Base-by-base conservation (phyloP, 2,329 filamentous ascomycete genomes). In the Tolypocladium tundrense region DNA sequence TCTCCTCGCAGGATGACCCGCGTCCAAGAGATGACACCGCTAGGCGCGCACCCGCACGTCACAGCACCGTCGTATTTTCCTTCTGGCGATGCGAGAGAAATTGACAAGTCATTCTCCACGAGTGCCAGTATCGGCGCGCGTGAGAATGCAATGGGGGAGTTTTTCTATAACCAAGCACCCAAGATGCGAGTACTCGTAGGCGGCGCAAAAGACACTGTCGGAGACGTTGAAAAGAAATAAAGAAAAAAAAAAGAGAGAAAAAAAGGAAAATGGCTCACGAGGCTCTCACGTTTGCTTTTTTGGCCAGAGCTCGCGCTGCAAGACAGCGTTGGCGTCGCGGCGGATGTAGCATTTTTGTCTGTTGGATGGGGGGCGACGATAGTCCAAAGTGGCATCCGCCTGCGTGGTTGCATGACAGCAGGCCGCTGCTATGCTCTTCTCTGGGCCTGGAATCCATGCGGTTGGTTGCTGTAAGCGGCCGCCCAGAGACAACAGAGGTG, bases 51-150 rank as follows among this genome's bases (percentile, higher is more conserved):
- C 19, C 4, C 31, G 16, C 19, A 35, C 48, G 48, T 54, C 16
- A 21, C 37, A 21, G 39, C 21, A 54, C 39, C 27, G 53, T 54
- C 53, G 39, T 27, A n/a, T 27, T 31, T 27, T 54, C 37, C 37
- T 33, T 31, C 16, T 9, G 21, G 24, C 16, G 11, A 54, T 24
- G 37, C 24, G 42, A 45, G 40, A 48, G 41, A 57, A 57, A 3
- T 48, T 57, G 56, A 57, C 56, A 48, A 39, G 56, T 57, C 56
- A 57, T 35, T 54, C 33, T 51, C 13, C 2, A 5, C 27, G 27
- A 3, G 27, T 13, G 16, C 19, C 24, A 35, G 19, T 4, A 13
- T 51, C 21, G 4, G 39, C 16, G 14, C 10, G 39, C 4, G 39
- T 24, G 35, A 14, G 31, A 14, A 16, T 8, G 31, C 48, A 50